Conservation (phyloP, 2,329 filamentous ascomycete genomes). For the Geoglossum cookeanum region DNA sequence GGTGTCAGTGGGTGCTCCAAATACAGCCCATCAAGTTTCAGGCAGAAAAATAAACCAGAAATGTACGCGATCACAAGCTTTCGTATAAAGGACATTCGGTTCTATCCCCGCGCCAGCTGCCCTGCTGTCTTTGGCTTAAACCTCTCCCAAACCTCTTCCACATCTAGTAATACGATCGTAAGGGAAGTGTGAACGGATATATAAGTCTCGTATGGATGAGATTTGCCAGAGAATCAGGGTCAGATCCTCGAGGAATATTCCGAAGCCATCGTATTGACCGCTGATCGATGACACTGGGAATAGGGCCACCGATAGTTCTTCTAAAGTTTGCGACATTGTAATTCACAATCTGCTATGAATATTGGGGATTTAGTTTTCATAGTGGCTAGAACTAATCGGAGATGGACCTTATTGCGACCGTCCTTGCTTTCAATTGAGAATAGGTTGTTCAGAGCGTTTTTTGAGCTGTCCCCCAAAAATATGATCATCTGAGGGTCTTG, state of each 20-base stretch:
- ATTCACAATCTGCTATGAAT: not conserved
- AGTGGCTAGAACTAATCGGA: not conserved
- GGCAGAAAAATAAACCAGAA: too few relatives aligned
- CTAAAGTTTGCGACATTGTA: not conserved
- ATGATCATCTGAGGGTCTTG: not conserved
- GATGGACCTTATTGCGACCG: not conserved
- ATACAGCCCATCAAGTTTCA: too few relatives aligned
- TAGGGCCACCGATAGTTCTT: not conserved
- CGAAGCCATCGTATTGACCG: not conserved
- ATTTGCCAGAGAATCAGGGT: not conserved
- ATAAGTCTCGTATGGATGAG: not conserved
- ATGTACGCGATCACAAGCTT: too few relatives aligned
- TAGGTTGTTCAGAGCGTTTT: not conserved
- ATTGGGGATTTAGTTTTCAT: not conserved
- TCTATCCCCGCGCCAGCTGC: too few relatives aligned
- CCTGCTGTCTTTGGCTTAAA: too few relatives aligned
- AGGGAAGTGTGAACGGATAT: not conserved
- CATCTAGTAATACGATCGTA: too few relatives aligned
- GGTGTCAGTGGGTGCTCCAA: too few relatives aligned
- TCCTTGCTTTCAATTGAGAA: not conserved
- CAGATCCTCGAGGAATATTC: not conserved
- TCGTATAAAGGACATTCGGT: too few relatives aligned
- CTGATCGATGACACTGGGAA: not conserved
- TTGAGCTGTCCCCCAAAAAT: not conserved
- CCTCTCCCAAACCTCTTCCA: too few relatives aligned